Percentiles rank a stretch among this genome's conserved stretches.
These are phyloP conservation scores for Gymnopus androsaceus DNA, from an alignment of 1,284 basidiomycete species.

Conservation along the genomic window DNA sequence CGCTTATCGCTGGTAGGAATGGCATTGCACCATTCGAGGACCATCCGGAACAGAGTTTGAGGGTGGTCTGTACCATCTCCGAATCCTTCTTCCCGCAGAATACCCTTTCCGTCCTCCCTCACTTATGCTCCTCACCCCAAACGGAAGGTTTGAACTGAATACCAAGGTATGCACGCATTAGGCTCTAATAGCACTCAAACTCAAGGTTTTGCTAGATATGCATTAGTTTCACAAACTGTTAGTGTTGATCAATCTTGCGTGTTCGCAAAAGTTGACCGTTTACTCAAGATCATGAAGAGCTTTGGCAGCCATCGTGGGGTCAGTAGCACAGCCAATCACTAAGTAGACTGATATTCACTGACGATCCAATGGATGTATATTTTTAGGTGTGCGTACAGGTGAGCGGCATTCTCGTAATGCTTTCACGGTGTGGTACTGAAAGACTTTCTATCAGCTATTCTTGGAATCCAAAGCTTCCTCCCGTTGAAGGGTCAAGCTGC, in stretches of 20 bases:
- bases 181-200: not conserved
- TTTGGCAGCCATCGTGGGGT: constrained; percentile 98
- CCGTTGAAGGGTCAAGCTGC: constrained; percentile 87
- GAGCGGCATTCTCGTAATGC: constrained; percentile 26
- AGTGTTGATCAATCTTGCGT: constrained; percentile 27
- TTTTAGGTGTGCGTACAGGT: constrained; percentile 94
- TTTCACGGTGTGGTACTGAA: constrained; percentile 13
- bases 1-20: constrained; percentile 63
- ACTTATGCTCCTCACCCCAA: constrained; percentile 93
- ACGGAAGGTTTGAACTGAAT: constrained; percentile 92
- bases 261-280: constrained; percentile 18
- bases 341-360: too few species aligned
- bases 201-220: constrained; percentile 64
- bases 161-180: constrained; percentile 73
- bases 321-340: too few species aligned
- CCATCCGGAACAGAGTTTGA: constrained; percentile 88
- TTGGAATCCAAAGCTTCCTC: constrained; percentile 91
- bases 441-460: constrained; percentile 60
- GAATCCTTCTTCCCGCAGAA: constrained; percentile 87
- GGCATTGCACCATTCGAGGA: constrained; percentile 96
- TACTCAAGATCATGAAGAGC: constrained; percentile 76
- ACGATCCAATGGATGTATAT: too few species aligned
- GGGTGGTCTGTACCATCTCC: constrained; percentile 89
- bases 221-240: constrained; percentile 89
- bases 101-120: constrained; percentile 95